Evolutionary conservation across 768 basidiomycete species (phyloP).

Genomic region (Gloeopeniophorella convolvens): DNA sequence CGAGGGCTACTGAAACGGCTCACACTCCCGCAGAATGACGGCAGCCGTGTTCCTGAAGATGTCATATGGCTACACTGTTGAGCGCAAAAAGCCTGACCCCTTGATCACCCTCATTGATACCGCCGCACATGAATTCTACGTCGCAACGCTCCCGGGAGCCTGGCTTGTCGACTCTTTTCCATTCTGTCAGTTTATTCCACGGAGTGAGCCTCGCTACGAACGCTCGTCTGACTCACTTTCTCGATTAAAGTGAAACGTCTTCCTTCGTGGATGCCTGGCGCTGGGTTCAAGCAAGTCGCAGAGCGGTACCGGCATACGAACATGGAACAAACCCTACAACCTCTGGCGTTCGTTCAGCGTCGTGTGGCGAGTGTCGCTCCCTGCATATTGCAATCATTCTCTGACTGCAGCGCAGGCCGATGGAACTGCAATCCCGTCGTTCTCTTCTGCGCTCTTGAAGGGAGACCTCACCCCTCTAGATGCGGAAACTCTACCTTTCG

Average conservation of each 20-base stretch:
- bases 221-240: no score
- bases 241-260: conserved; percentile 17
- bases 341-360: conserved; percentile 18
- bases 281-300: conserved; percentile 17
- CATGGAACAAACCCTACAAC: conserved; percentile 10
- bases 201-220: background rate
- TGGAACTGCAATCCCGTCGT: conserved; percentile 3
- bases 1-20: background rate
- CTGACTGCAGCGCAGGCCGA: background rate
- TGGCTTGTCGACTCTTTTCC: conserved; percentile 12
- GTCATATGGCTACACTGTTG: conserved; percentile 7
- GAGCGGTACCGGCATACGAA: conserved; percentile 4
- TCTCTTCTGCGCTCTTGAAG: background rate
- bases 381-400: background rate
- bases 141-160: conserved; percentile 5
- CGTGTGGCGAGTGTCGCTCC: conserved; percentile 13
- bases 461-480: background rate
- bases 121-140: conserved; percentile 11
- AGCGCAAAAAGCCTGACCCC: conserved; percentile 7
- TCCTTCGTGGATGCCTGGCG: conserved; percentile 23
- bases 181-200: background rate
- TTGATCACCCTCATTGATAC: conserved; percentile 6
- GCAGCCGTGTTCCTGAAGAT: conserved; percentile 12
- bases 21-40: background rate
- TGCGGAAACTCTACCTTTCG: background rate